A percentile compares a stretch with the other conserved stretches of the same genome.
Conservation (phyloP, 192 early-diverging fungal species). For the Coemansia sp. region DNA sequence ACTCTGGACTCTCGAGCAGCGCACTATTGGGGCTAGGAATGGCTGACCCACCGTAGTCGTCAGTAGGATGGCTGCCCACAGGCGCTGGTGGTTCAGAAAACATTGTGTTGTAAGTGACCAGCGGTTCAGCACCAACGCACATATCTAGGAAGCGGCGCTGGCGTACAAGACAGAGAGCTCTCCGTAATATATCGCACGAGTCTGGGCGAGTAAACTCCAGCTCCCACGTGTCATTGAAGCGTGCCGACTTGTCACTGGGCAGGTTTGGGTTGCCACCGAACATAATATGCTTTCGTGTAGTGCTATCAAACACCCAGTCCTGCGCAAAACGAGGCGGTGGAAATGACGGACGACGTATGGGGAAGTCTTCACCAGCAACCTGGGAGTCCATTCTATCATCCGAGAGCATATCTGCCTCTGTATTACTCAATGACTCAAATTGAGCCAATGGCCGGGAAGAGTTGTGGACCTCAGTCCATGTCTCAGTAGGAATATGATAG, state of each 20-base stretch:
- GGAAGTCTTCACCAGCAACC: too few relatives aligned
- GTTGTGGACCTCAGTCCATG: conserved; percentile 51
- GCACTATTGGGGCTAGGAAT: conserved; percentile 47
- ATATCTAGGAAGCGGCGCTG: conserved; percentile 80
- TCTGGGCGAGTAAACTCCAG: conserved; percentile 51
- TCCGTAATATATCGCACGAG: conserved; percentile 67
- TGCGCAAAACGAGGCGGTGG: conserved; percentile 90
- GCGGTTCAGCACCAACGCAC: conserved; percentile 50
- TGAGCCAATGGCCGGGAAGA: conserved; percentile 23
- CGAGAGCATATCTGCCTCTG: too few relatives aligned
- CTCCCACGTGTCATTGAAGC: conserved; percentile 52
- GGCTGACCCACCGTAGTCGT: conserved; percentile 37
- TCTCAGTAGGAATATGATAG: conserved; percentile 56
- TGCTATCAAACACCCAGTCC: conserved; percentile 83
- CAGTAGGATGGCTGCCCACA: background rate
- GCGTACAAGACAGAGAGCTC: conserved; percentile 73
- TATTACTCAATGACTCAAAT: conserved; percentile 19
- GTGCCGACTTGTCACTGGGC: conserved; percentile 45
- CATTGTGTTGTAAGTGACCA: background rate
- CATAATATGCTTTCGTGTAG: conserved; percentile 72
- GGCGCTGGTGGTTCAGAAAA: too few relatives aligned
- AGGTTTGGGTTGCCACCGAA: conserved; percentile 90
- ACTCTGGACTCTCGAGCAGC: conserved; percentile 10
- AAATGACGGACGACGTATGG: conserved; percentile 17
- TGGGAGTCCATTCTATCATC: too few relatives aligned